Base-by-base conservation (phyloP, 768 basidiomycete genomes). In the Rhizopogon rudus region DNA sequence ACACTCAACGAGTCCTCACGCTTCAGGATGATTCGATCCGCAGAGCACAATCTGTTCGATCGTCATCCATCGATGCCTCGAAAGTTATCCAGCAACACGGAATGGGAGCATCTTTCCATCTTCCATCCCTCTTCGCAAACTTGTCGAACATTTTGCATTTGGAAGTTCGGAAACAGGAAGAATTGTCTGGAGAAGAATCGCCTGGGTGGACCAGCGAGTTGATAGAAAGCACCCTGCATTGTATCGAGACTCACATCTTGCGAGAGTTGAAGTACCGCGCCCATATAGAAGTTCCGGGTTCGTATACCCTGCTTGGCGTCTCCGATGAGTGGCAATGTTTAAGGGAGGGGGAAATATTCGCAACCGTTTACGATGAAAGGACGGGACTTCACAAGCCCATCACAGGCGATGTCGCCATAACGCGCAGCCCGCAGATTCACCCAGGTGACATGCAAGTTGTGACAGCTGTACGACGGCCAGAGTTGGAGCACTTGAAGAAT, bases 381-480 rank as follows among this genome's bases (percentile, higher is more conserved):
- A 69, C 35, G 1, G 57, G 57, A 28, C 0, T 68, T 22, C 60
- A 68, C 31, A 0, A 64, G 22, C 56, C 62, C 39, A 67, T 78
- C 33, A 65, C 65, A 7, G 80, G 79, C 1, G 31, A 51, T 3
- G 67, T 80, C 1, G 66, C 75, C n/a, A 73, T 81, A 51, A 79
- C 79, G 16, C 68, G 80, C 3, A 77, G 75, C n/a, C 81, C 81
- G 12, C 74, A 79, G 46, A 78, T 81, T 51, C 81, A 82, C 52
- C 80, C 80, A 5, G 80, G 80, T 0, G 77, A 79, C 53, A 59
- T 75, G 16, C 73, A 75, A 52, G 59, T 68, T 3, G 78, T 77
- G 16, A 67, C 53, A 9, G 80, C 76, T 3, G 79, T 81, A 44
- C 65, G 75, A 41, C 65, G 58, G 37, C 65, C 64, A n/a, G 67